Base-by-base conservation (phyloP, 2,329 filamentous ascomycete species). In the Paraphaeosphaeria minitans region DNA sequence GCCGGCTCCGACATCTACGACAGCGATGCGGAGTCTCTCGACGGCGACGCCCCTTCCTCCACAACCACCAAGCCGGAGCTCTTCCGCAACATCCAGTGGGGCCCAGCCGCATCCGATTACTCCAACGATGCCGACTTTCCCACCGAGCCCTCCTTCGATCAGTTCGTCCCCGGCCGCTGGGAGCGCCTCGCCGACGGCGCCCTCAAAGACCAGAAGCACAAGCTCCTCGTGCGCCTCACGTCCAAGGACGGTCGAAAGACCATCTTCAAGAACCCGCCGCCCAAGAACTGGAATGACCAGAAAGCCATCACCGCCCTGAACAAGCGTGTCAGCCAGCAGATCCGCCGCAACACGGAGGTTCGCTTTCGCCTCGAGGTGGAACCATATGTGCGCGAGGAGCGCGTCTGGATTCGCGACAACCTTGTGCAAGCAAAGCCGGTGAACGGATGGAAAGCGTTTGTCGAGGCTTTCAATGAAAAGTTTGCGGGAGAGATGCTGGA, bases 261-360 rank as follows among this genome's bases (percentile, higher is more conserved):
- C 21, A 64, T 72, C 60, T 71, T 70, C 56, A 48, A 58, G 9
- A 73, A 72, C 39, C 70, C 66, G 0, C 69, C 71, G 0, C 71
- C 71, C 1, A 67, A 63, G 42, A 65, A 71, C 52, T 73, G 71
- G 69, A 62, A 56, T 29, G 53, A 64, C 45, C 69, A 73, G 45
- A 63, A 62, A 14, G 69, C 67, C 27, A 65, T 71, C 48, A 66
- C 66, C 1, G 58, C 59, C 16, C 67, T 72, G 22, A 73, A 72
- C 58, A 73, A 73, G 64, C 69, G 69, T 50, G 65, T 65, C 24
- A 66, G 67, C 4, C 69, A 73, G 59, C 69, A 73, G 53, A 70
- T 72, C n/a, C 69, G 69, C 3, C 71, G 69, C 55, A 68, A 69
- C 56, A 73, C 67, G 4, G 49, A 54, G 3, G 64, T 70, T 1